Conservation (phyloP, 345 rosid genomes). For the Murraya koenigii region DNA sequence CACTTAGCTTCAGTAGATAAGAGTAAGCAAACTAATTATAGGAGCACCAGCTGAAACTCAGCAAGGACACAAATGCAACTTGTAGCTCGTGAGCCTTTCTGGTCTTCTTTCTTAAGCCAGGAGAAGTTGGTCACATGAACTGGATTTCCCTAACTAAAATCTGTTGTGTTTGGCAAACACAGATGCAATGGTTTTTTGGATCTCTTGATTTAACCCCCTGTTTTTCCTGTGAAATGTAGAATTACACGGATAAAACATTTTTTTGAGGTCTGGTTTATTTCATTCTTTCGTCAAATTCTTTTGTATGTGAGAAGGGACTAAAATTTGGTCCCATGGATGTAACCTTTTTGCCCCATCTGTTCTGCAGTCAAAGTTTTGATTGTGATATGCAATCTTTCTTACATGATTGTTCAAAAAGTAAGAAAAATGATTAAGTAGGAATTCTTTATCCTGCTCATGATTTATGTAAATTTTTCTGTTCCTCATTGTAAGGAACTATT, state of each 20-base stretch:
- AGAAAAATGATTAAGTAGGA: background rate
- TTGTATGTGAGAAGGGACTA: background rate
- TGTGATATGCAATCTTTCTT: background rate
- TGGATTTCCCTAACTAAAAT: background rate
- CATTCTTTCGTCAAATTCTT: constrained; percentile 22
- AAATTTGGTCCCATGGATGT: constrained; percentile 17
- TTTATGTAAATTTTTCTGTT: background rate
- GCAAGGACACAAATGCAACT: constrained; percentile 1
- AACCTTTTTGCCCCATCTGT: constrained; percentile 1
- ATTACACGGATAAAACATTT: constrained; percentile 5
- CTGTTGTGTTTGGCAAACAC: background rate
- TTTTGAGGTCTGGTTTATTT: constrained; percentile 13
- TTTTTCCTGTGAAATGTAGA: constrained; percentile 13
- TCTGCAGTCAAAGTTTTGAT: constrained; percentile 5
- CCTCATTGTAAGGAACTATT: background rate
- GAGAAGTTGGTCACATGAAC: background rate
- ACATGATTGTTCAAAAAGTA: background rate
- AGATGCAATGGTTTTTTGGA: background rate
- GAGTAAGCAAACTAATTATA: background rate
- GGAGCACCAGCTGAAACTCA: background rate
- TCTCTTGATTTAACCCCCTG: constrained; percentile 5
- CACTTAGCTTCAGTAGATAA: too few species aligned
- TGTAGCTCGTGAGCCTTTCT: background rate
- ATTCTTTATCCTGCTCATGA: background rate
- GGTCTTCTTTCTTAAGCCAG: background rate